These are phyloP conservation scores for Boletus speciosus DNA, from an alignment of 768 basidiomycete species.

Conservation along the genomic window DNA sequence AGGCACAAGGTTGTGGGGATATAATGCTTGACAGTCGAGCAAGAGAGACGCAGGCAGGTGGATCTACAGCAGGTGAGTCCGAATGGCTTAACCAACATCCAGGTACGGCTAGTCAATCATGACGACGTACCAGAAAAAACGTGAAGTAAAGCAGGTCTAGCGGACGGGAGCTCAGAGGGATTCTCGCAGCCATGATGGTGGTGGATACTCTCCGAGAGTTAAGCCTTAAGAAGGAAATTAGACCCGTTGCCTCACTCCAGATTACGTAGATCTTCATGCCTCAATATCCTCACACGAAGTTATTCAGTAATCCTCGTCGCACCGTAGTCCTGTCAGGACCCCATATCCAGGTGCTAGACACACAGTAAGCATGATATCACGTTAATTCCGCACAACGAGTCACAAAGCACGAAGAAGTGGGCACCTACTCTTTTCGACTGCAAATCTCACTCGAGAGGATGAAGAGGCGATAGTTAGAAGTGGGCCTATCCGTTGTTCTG, in stretches of 20 bases:
- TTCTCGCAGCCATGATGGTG: slow-evolving; percentile 13
- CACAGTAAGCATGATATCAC: slow-evolving; percentile 39
- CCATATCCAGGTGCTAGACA: slow-evolving; percentile 58
- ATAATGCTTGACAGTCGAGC: slow-evolving; percentile 69
- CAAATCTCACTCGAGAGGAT: slow-evolving; percentile 29
- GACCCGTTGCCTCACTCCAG: neutral
- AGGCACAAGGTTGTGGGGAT: slow-evolving; percentile 52
- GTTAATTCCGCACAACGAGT: slow-evolving; percentile 2
- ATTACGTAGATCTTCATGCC: slow-evolving; percentile 27
- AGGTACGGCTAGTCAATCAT: neutral
- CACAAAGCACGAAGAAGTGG: slow-evolving; percentile 45
- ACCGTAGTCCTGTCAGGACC: slow-evolving; percentile 54
- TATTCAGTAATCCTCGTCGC: slow-evolving; percentile 38
- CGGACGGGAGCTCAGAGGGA: slow-evolving; percentile 53
- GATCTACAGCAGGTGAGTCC: slow-evolving; percentile 33
- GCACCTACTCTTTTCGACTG: slow-evolving; percentile 44
- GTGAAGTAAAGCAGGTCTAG: slow-evolving; percentile 64
- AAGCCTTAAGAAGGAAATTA: neutral
- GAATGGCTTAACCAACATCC: neutral
- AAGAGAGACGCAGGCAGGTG: slow-evolving; percentile 69
- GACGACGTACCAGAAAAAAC: slow-evolving; percentile 58
- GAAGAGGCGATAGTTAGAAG: slow-evolving; percentile 38
- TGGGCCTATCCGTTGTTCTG: slow-evolving; percentile 60
- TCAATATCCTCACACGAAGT: slow-evolving; percentile 46
- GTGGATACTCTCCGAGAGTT: neutral